Conservation (phyloP, 495 filamentous ascomycete genomes). For the Neurospora hispaniola region DNA sequence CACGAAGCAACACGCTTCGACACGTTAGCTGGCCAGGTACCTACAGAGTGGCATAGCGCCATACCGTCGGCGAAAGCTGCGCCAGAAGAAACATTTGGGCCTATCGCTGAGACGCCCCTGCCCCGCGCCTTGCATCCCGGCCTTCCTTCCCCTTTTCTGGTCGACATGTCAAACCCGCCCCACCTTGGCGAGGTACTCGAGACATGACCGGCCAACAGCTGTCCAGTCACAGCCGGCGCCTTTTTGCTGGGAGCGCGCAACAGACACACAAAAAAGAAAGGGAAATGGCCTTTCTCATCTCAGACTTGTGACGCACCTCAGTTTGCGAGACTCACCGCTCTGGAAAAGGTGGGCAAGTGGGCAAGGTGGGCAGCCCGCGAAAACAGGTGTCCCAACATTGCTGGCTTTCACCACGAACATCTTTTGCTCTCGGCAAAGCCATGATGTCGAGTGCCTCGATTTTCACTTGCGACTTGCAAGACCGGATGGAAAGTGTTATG, state of each 20-base stretch:
- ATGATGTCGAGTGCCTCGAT: background rate
- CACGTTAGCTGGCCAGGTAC: slow-evolving; percentile 5
- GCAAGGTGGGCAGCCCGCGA: background rate
- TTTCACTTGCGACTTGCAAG: background rate
- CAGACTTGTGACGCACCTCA: background rate
- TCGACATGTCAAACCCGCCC: slow-evolving; percentile 11
- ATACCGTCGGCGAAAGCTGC: background rate
- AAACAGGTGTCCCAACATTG: background rate
- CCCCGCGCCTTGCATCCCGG: slow-evolving; percentile 12
- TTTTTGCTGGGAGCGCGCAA: background rate
- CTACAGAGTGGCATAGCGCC: background rate
- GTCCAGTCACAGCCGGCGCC: slow-evolving; percentile 2
- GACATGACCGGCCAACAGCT: slow-evolving; percentile 10
- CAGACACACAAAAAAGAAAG: background rate
- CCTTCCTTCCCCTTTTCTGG: slow-evolving; percentile 5
- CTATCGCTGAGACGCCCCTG: slow-evolving; percentile 4
- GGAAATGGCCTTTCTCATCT: slow-evolving; percentile 1
- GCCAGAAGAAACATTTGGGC: background rate
- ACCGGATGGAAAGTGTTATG: background rate
- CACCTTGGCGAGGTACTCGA: slow-evolving; percentile 5
- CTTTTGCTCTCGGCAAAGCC: background rate
- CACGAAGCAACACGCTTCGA: background rate
- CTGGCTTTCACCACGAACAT: background rate
- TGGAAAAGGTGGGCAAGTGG: background rate
- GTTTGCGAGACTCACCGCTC: slow-evolving; percentile 12